Evolutionary conservation across 345 rosid species (phyloP), one percentile per base, ranked within the genome.

Genomic region (Moricandia arvensis): DNA sequence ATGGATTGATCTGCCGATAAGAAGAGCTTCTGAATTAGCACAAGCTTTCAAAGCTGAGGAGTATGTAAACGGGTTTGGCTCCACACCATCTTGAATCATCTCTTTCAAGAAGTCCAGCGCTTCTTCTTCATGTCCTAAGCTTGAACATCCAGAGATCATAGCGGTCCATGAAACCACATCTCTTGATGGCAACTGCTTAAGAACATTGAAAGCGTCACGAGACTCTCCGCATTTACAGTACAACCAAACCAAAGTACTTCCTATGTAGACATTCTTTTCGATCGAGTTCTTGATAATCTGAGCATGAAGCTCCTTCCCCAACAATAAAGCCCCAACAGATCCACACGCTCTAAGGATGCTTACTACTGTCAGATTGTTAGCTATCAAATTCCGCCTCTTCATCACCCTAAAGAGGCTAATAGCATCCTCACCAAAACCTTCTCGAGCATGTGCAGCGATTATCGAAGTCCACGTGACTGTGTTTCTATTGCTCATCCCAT

Each of bases 131-230:
- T 87, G 91, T 30, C 96, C 96, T 12, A 88, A 83, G 79, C 82
- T 59, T 6, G 93, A 84, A 76, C 85, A 86, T 54, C 98, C 93
- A 47, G 96, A 93, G 67, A 93, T 93, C 81, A 91, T 87, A 34
- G 98, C 91, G 3, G 97, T 91, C 98, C 97, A 93, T 5, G 97
- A 91, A 68, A 91, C 91, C 68, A 87, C 97, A 75, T 90, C 92
- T 82, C 88, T 83, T 55, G 82, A 81, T 4, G 93, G 90, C 84
- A 91, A 83, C 57, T 87, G 91, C 49, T 82, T 90, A 27, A 91
- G 86, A 72, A 94, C 91, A 65, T 78, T 85, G 61, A 76, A 88
- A 55, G 96, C 95, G 31, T 61, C 68, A 6, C 74, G 67, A 71
- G 87, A 88, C 74, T 85, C 85, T 74, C 93, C 86, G 47, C 90